Evolutionary conservation across 2,329 filamentous ascomycete species (phyloP), one percentile per base, ranked within the genome.

Genomic region (Sporothrix protearum): DNA sequence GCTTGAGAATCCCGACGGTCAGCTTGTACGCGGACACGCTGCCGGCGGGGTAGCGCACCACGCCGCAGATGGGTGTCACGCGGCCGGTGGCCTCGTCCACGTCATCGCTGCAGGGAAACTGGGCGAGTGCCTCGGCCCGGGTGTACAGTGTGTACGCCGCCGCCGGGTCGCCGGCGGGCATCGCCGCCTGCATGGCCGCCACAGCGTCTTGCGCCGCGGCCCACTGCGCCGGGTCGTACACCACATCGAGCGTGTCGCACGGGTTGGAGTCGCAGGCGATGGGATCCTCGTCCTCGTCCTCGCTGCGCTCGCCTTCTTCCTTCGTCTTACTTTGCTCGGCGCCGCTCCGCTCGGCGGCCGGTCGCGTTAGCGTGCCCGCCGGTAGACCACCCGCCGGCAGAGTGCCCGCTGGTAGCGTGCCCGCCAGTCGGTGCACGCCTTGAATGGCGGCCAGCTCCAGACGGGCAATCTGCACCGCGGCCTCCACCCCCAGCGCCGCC

Each of bases 221-320:
- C 79, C 83, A 85, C 66, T 83, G 79, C 9, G 72, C 76, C 22
- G 79, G 72, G 72, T 88, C 85, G 76, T 88, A 89, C 42, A 89
- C 80, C 2, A 89, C 79, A 76, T 90, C 88, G 1, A 88, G 82
- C 0, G 88, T 90, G 30, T 83, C 80, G 74, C 86, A 85, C 10
- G 82, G 76, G 49, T 79, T 76, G 67, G 82, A 84, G 75, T 89
- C 87, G 75, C 86, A 83, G 12, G 79, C 77, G 42, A 88, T 85
- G 5, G 73, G 73, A 71, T 14, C 57, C 33, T 39, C 33, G 7
- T 25, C 55, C 30, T 61, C 57, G 5, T 16, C 57, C 57, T 63
- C 36, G 7, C 55, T 61, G 16, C 2, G 30, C 1, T 61, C 33
- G 33, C 7, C n/a, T 4, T 55, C 22, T 12, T n/a, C 28, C 9